These are phyloP conservation scores for Pseudocercospora vitis DNA, from an alignment of 2,329 filamentous ascomycete genomes.

Conservation along the genomic window DNA sequence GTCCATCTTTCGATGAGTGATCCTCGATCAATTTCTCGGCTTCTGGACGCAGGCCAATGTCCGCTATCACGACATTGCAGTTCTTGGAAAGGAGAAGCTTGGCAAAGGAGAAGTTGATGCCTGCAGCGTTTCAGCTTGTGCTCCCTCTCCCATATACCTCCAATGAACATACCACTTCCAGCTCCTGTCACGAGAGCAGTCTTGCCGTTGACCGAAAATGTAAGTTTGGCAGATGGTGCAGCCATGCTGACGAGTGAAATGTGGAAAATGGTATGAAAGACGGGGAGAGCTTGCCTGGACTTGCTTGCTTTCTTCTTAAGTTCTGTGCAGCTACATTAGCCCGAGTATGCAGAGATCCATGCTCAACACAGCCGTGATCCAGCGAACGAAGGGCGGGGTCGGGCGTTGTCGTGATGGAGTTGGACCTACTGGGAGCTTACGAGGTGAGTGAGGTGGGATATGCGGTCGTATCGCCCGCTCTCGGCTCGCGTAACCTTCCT, in stretches of 20 bases:
- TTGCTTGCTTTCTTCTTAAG: neutral
- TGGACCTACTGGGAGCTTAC: no score
- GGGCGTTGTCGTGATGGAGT: neutral
- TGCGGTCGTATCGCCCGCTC: no score
- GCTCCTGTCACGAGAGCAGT: slow-evolving; percentile 52
- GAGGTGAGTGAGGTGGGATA: no score
- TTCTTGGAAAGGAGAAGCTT: slow-evolving; percentile 45
- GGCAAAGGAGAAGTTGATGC: slow-evolving; percentile 51
- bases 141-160: neutral
- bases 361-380: neutral
- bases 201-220: slow-evolving; percentile 47
- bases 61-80: slow-evolving; percentile 52
- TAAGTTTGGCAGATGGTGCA: slow-evolving; percentile 22
- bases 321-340: neutral
- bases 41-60: slow-evolving; percentile 50
- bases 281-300: neutral
- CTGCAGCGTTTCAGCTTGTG: slow-evolving; percentile 32
- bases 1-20: slow-evolving; percentile 33
- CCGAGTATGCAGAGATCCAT: no score
- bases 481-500: no score
- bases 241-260: slow-evolving; percentile 22
- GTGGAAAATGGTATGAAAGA: neutral
- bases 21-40: slow-evolving; percentile 45
- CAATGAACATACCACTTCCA: slow-evolving; percentile 40
- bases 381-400: slow-evolving; percentile 1